These are phyloP conservation scores for Flaveria ramosissima DNA, from an alignment of 129 eudicot species.

Conservation along the genomic window DNA sequence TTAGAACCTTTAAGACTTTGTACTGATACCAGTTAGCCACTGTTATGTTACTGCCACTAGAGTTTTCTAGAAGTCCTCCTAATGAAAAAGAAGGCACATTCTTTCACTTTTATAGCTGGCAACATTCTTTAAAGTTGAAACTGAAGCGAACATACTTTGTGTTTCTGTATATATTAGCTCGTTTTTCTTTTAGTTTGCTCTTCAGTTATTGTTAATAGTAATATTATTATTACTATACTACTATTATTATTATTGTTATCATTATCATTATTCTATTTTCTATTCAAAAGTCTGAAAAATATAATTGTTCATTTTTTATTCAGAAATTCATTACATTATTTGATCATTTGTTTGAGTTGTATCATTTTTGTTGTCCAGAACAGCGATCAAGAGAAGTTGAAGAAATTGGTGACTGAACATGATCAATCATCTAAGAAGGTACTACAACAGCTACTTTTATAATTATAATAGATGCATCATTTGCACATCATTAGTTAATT, in stretches of 20 bases:
- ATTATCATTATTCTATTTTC: neutral
- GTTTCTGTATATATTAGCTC: neutral
- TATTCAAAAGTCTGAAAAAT: neutral
- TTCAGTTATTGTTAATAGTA: neutral
- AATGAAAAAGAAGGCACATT: neutral
- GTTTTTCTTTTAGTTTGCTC: neutral
- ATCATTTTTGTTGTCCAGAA: slow-evolving; percentile 39
- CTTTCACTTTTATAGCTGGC: neutral
- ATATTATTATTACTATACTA: neutral
- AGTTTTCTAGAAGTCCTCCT: neutral
- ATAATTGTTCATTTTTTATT: neutral
- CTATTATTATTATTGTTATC: neutral
- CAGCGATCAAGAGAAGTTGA: slow-evolving; percentile 67
- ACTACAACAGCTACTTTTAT: neutral
- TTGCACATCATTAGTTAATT: slow-evolving; percentile 6
- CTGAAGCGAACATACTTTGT: neutral
- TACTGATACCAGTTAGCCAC: neutral
- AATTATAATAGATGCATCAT: slow-evolving; percentile 3
- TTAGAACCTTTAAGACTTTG: neutral
- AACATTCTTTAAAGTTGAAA: slow-evolving; percentile 9
- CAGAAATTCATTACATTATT: neutral
- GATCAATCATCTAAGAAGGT: slow-evolving; percentile 49
- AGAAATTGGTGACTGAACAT: slow-evolving; percentile 41
- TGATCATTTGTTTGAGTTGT: slow-evolving; percentile 13
- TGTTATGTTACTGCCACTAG: slow-evolving; percentile 8